Percentiles rank a stretch among this genome's conserved stretches.
phyloP scores from a whole-genome alignment of 2,329 filamentous ascomycete species.

The Thyridium curvatum region DNA sequence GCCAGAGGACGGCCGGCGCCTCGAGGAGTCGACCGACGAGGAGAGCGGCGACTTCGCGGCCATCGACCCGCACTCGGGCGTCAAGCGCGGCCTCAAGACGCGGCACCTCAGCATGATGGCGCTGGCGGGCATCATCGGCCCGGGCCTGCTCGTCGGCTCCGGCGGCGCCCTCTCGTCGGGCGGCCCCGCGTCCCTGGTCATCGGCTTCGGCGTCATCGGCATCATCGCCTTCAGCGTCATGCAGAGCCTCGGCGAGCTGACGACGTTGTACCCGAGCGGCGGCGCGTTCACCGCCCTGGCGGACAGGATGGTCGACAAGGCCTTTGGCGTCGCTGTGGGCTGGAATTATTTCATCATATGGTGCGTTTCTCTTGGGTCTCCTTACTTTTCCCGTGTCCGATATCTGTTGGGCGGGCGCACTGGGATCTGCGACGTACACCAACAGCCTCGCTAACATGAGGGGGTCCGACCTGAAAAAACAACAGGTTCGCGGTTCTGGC shows the following conservation, averaged over 20 bases:
- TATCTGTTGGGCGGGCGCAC: too few relatives aligned
- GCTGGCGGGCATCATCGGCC: conserved; percentile 57
- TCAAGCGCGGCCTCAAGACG: conserved; percentile 64
- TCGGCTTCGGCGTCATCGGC: conserved; percentile 67
- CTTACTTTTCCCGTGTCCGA: too few relatives aligned
- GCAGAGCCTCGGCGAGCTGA: conserved; percentile 70
- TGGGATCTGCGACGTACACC: too few relatives aligned
- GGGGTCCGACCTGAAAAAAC: too few relatives aligned
- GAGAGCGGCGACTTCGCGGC: conserved; percentile 32
- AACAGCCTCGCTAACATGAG: too few relatives aligned
- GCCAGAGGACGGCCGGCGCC: too few relatives aligned
- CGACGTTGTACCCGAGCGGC: conserved; percentile 64
- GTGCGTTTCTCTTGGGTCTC: too few relatives aligned
- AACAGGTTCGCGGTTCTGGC: conserved; percentile 46
- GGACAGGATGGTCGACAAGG: conserved; percentile 65
- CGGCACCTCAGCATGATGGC: conserved; percentile 63
- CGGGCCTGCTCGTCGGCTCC: conserved; percentile 65
- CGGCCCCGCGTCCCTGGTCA: conserved; percentile 65
- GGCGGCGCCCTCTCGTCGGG: conserved; percentile 63
- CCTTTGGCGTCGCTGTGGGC: conserved; percentile 61
- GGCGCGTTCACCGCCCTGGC: conserved; percentile 67
- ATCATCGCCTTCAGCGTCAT: conserved; percentile 63
- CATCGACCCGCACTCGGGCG: conserved; percentile 56
- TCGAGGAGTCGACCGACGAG: conserved; percentile 21
- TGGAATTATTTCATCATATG: conserved; percentile 70